Evolutionary conservation across 1,284 basidiomycete genomes (phyloP), one percentile per base, ranked within the genome.

Genomic region (Ceratobasidium sp.): DNA sequence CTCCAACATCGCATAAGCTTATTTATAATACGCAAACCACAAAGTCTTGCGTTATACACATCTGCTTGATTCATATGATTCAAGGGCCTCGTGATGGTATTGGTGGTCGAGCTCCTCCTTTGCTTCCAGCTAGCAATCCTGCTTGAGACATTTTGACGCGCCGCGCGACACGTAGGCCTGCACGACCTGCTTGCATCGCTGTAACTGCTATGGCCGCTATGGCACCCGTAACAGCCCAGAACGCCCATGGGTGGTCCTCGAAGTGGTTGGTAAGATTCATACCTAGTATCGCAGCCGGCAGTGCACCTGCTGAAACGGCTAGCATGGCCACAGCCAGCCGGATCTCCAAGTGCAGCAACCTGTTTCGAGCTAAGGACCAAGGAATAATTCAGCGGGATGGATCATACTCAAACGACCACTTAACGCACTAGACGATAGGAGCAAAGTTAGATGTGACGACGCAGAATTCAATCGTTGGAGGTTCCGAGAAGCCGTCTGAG

Each of bases 241-340:
- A 78, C 41, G 74, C 65, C 50, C 51, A 63, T 24, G 76, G 73
- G 31, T 75, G 44, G 15, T 75, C 76, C 62, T 78, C 77, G 22
- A 62, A 65, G 19, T 76, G 76, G n/a, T 51, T 73, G 48, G 72
- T 57, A 15, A 78, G 65, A 53, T 78, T 78, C 77, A 78, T 78
- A 14, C 77, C 77, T 27, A 78, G 72, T 3, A 77, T 62, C 31
- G 76, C 76, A 17, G 76, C 74, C n/a, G 73, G 62, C 50, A 75
- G 62, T 15, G 67, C 75, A 19, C 67, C 75, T 27, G 75, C 67
- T 44, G 67, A 66, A 45, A 75, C 63, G 9, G 75, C 75, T 44
- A 75, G 53, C 51, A 50, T 75, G 4, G 75, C 59, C 24, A 75
- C 73, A 41, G 67, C 75, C 2, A 75, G 60, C 9, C 75, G 75